Percentiles rank a stretch among this genome's conserved stretches.
Conservation (phyloP, 2,329 filamentous ascomycete genomes). For the Didymosphaeria variabile region DNA sequence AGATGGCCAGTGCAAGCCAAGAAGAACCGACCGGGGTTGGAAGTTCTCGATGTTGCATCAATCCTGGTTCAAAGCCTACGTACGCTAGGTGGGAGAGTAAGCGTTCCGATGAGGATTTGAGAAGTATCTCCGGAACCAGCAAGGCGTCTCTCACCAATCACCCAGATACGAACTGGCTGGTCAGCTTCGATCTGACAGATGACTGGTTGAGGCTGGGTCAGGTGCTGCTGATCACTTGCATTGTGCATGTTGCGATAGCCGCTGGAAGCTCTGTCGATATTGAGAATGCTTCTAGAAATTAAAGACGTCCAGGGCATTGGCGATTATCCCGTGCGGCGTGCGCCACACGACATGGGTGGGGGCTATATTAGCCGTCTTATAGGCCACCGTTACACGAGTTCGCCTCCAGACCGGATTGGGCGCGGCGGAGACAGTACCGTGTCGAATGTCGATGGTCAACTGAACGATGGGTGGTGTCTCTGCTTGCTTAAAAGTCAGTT, state of each 20-base stretch:
- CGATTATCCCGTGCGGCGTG: slow-evolving; percentile 12
- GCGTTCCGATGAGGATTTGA: slow-evolving; percentile 7
- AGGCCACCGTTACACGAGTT: slow-evolving; percentile 12
- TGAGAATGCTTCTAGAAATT: slow-evolving; percentile 16
- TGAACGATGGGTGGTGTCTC: not conserved
- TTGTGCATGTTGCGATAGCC: slow-evolving; percentile 7
- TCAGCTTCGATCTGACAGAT: not conserved
- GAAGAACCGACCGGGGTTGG: not conserved
- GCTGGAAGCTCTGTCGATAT: slow-evolving; percentile 14
- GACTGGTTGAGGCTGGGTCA: slow-evolving; percentile 10
- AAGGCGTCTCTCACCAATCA: slow-evolving; percentile 8
- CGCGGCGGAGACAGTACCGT: slow-evolving; percentile 5
- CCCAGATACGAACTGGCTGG: not conserved
- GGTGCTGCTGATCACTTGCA: slow-evolving; percentile 12
- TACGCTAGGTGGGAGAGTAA: slow-evolving; percentile 8
- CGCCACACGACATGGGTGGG: slow-evolving; percentile 11
- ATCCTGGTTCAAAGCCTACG: slow-evolving; percentile 3
- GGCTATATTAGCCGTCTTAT: slow-evolving; percentile 11
- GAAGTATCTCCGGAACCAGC: slow-evolving; percentile 5
- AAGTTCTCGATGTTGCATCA: slow-evolving; percentile 6
- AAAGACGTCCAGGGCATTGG: slow-evolving; percentile 7
- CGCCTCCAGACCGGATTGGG: slow-evolving; percentile 11
- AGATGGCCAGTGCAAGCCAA: slow-evolving; percentile 26
- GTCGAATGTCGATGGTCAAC: slow-evolving; percentile 4
- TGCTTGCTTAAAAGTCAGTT: not conserved